Evolutionary conservation across 768 basidiomycete species (phyloP).

Genomic region (Mycena haematopus): DNA sequence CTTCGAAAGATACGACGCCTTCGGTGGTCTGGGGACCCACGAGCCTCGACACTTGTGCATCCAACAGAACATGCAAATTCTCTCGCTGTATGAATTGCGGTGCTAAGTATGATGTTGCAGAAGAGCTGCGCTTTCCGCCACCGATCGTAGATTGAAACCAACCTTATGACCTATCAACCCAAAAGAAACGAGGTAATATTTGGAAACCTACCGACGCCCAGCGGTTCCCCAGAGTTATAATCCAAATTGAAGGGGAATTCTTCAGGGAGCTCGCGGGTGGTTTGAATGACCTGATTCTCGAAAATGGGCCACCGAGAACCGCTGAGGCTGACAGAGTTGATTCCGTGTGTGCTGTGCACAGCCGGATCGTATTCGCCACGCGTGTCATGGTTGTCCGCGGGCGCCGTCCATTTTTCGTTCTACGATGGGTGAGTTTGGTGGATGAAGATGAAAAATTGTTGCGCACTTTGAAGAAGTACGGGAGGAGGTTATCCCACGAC

Average conservation of each 20-base stretch:
- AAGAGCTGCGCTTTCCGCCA: slow-evolving; percentile 36
- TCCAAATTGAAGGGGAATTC: too few relatives aligned
- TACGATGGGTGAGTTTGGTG: slow-evolving; percentile 22
- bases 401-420: slow-evolving; percentile 44
- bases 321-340: too few relatives aligned
- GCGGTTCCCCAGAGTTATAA: slow-evolving; percentile 36
- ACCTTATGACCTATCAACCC: slow-evolving; percentile 22
- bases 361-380: slow-evolving; percentile 45
- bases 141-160: slow-evolving; percentile 36
- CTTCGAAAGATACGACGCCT: too few relatives aligned
- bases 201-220: slow-evolving; percentile 34
- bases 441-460: neutral
- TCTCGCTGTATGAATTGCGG: slow-evolving; percentile 32
- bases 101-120: slow-evolving; percentile 40
- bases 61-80: too few relatives aligned
- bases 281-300: too few relatives aligned
- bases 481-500: slow-evolving; percentile 42
- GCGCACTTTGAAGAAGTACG: slow-evolving; percentile 38
- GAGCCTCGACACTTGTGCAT: too few relatives aligned
- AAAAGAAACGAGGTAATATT: neutral
- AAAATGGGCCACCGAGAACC: too few relatives aligned
- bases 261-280: too few relatives aligned
- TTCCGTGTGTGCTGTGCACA: too few relatives aligned
- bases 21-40: too few relatives aligned
- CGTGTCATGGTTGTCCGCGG: slow-evolving; percentile 46